These are phyloP conservation scores for Curvularia spicifera DNA, from an alignment of 2,329 filamentous ascomycete genomes.

Conservation along the genomic window DNA sequence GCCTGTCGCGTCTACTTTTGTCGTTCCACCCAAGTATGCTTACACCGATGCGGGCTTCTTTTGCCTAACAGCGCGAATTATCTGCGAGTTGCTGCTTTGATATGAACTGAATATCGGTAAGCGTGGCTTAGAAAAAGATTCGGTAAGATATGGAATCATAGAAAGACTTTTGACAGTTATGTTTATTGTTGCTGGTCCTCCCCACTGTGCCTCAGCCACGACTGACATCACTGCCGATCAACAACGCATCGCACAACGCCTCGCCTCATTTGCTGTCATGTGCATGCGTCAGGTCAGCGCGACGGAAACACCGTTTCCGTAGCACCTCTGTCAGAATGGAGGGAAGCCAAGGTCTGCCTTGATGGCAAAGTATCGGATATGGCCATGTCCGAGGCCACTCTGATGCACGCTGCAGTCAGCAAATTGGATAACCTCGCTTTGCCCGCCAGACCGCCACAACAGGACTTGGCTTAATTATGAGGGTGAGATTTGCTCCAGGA, in stretches of 20 bases:
- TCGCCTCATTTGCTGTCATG: constrained; percentile 17
- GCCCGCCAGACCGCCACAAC: constrained; percentile 22
- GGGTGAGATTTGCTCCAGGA: constrained; percentile 5
- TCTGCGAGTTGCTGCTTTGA: neutral
- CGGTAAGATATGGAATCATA: constrained; percentile 3
- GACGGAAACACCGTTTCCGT: neutral
- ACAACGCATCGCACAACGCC: constrained; percentile 15
- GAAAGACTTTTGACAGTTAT: constrained; percentile 1
- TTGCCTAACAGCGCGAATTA: neutral
- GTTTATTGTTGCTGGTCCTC: constrained; percentile 11
- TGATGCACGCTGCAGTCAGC: constrained; percentile 29
- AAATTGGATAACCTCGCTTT: constrained; percentile 23
- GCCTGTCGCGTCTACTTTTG: neutral
- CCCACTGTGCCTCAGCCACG: constrained; percentile 15
- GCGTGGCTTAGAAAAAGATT: constrained; percentile 1
- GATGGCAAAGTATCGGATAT: constrained; percentile 1
- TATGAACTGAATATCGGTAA: neutral
- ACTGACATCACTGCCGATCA: constrained; percentile 17
- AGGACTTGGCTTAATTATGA: constrained; percentile 15
- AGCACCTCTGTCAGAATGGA: constrained; percentile 5
- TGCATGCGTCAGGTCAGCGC: constrained; percentile 15
- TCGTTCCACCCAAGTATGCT: constrained; percentile 8
- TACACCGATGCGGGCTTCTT: constrained; percentile 8
- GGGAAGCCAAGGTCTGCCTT: constrained; percentile 4
- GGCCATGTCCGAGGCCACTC: constrained; percentile 9